Evolutionary conservation across 129 eudicot species (phyloP).

Genomic region (Sambucus nigra): DNA sequence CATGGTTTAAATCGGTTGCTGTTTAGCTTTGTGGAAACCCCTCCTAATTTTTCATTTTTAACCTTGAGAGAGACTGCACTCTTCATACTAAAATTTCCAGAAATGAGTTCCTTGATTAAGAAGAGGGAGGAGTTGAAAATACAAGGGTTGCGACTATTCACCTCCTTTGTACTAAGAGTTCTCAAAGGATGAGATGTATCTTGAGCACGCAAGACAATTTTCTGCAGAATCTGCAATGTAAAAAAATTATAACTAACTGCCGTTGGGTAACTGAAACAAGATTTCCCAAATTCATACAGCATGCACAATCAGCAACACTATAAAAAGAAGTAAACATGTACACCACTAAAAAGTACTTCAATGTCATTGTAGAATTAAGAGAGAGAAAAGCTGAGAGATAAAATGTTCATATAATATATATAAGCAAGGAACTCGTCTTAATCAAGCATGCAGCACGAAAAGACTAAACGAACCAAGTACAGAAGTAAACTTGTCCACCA

Average conservation of each 20-base stretch:
- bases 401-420: too few species aligned
- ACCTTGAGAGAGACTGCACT: not conserved
- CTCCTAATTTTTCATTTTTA: not conserved
- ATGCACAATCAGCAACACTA: too few species aligned
- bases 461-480: too few species aligned
- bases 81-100: not conserved
- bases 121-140: not conserved
- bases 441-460: too few species aligned
- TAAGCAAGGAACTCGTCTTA: too few species aligned
- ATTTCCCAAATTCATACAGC: not conserved
- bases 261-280: constrained; percentile 3
- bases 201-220: constrained; percentile 60
- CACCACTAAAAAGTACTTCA: too few species aligned
- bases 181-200: constrained; percentile 50
- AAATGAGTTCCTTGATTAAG: not conserved
- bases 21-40: not conserved
- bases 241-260: not conserved
- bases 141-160: constrained; percentile 16
- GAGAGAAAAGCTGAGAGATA: too few species aligned
- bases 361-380: too few species aligned
- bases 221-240: constrained; percentile 65
- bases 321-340: too few species aligned
- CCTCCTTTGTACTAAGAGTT: constrained; percentile 95
- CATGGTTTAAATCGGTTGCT: not conserved
- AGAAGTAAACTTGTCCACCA: too few species aligned